A percentile compares a stretch with the other conserved stretches of the same genome.
phyloP scores from a whole-genome alignment of 1,139 yeast species.

The Schwanniomyces etchellsii region DNA sequence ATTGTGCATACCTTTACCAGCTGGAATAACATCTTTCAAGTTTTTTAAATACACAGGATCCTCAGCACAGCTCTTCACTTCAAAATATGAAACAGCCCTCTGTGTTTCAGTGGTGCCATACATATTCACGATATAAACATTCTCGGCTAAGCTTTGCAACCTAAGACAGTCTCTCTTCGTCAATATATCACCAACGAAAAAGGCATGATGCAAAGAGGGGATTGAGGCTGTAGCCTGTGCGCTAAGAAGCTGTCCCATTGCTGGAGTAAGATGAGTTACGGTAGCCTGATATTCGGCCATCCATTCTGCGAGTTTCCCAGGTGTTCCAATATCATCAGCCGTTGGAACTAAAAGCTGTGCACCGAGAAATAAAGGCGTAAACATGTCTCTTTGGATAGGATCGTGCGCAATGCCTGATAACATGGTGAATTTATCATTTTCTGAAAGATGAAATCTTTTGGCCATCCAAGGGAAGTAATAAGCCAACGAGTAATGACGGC shows the following conservation, averaged over 20 bases:
- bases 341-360: conserved; percentile 92
- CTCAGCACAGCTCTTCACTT: conserved; percentile 65
- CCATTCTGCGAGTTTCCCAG: conserved; percentile 97
- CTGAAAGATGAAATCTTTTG: conserved; percentile 67
- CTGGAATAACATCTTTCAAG: conserved; percentile 95
- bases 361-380: conserved; percentile 94
- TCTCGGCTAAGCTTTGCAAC: conserved; percentile 85
- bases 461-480: conserved; percentile 99
- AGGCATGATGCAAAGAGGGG: conserved; percentile 87
- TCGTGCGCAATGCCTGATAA: conserved; percentile 98
- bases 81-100: conserved; percentile 92
- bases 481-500: conserved; percentile 94
- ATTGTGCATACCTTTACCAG: conserved; percentile 95
- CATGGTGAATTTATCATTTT: conserved; percentile 90
- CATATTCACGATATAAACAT: conserved; percentile 92
- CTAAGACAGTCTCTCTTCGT: conserved; percentile 96
- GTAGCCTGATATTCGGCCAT: conserved; percentile 88
- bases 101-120: conserved; percentile 99
- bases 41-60: conserved; percentile 74
- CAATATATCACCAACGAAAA: conserved; percentile 95
- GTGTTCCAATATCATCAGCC: conserved; percentile 96
- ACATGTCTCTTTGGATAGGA: conserved; percentile 98
- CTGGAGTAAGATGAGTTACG: conserved; percentile 96
- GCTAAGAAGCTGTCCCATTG: conserved; percentile 95
- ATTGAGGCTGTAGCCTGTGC: conserved; percentile 94